Conservation (phyloP, 2,329 filamentous ascomycete genomes). For the Sclerotinia trifoliorum region DNA sequence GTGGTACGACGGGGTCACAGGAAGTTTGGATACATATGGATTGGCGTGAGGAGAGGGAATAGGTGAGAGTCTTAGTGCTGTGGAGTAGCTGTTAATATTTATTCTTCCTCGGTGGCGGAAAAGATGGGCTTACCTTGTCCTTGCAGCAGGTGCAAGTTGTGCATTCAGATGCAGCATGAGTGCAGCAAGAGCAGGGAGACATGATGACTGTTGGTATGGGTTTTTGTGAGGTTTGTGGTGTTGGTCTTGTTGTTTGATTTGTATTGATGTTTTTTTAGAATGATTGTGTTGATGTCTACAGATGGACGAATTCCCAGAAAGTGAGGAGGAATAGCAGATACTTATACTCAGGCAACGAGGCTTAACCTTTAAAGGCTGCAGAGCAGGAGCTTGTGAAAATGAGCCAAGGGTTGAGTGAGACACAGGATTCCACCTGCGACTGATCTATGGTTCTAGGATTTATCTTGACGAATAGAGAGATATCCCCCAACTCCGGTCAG, state of each 20-base stretch:
- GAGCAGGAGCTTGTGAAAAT: background rate
- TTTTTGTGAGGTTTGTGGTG: background rate
- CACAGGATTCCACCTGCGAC: background rate
- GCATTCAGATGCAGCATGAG: slow-evolving; percentile 12
- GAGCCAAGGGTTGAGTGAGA: background rate
- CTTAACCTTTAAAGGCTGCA: background rate
- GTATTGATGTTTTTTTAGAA: background rate
- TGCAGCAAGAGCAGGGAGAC: slow-evolving; percentile 18
- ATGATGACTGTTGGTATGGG: background rate
- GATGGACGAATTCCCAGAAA: background rate
- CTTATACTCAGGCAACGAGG: background rate
- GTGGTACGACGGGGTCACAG: background rate
- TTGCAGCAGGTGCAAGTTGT: slow-evolving; percentile 13
- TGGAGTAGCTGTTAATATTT: background rate
- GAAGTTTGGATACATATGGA: background rate
- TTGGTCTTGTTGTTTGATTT: slow-evolving; percentile 1
- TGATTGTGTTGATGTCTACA: background rate
- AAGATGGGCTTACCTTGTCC: slow-evolving; percentile 5
- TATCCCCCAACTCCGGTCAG: background rate
- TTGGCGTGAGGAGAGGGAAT: background rate
- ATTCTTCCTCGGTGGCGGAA: background rate
- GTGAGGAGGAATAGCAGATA: slow-evolving; percentile 5
- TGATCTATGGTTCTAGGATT: background rate
- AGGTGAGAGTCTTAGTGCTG: slow-evolving; percentile 7
- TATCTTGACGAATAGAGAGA: slow-evolving; percentile 2